Evolutionary conservation across 768 basidiomycete genomes (phyloP).

Genomic region (Panellus pusillus): DNA sequence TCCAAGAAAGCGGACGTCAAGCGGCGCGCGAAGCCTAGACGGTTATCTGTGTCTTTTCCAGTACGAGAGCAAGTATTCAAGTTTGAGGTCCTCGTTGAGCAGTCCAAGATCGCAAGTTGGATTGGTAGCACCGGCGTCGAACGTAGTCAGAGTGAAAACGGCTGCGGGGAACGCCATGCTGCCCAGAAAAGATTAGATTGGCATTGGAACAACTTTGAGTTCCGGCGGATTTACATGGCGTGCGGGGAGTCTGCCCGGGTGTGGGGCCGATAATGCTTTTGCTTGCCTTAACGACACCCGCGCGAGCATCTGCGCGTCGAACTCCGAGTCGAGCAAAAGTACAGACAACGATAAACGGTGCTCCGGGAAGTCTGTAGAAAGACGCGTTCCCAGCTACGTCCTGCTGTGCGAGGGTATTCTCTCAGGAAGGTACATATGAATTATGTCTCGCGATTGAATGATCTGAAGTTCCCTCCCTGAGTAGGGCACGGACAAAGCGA

Average conservation of each 20-base stretch:
- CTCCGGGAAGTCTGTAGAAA: neutral
- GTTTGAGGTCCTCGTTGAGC: neutral
- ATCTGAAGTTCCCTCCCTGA: constrained; percentile 2
- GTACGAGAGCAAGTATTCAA: constrained; percentile 10
- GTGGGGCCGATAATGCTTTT: neutral
- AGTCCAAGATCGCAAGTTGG: constrained; percentile 3
- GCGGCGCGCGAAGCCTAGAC: no score
- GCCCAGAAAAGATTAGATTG: neutral
- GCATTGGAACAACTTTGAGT: no score
- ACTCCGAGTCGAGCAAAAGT: constrained; percentile 3
- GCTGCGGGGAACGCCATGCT: constrained; percentile 1
- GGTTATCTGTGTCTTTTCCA: constrained; percentile 6
- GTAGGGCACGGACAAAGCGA: neutral
- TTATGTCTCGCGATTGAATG: neutral
- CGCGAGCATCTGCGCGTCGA: neutral
- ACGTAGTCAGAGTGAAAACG: neutral
- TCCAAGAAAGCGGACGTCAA: no score
- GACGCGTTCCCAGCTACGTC: neutral
- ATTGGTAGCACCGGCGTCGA: neutral
- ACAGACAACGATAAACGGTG: constrained; percentile 2
- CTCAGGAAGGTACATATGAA: constrained; percentile 1
- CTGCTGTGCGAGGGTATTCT: neutral
- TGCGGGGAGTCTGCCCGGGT: neutral
- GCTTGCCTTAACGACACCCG: neutral
- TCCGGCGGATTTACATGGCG: neutral